Evolutionary conservation across 257 asterid genomes (phyloP), one percentile per base, ranked within the genome.

Genomic region (Petrea volubilis): DNA sequence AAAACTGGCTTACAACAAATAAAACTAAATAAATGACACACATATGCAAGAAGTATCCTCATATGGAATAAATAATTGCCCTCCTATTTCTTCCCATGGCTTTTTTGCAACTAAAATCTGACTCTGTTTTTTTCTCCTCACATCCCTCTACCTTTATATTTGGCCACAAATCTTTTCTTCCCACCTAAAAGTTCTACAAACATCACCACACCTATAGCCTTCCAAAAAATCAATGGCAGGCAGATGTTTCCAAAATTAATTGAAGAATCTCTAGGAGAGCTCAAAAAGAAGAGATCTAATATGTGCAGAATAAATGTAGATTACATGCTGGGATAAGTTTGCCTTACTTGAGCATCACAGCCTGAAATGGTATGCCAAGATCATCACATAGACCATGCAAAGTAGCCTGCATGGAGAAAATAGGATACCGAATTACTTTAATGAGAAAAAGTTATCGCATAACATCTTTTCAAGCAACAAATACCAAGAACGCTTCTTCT

Each of bases 281-380:
- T 60, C 38, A 36, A 15, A 36, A 60, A 38, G 49, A 24, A 59
- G 41, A 58, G 51, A 67, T 41, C 27, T 31, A n/a, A 25, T 41
- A 8, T 52, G 15, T 31, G 47, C 24, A 11, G 72, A 47, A 64
- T 49, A 40, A 47, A 10, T 38, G 9, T 25, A 68, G 11, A 49
- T 41, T 44, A 64, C 59, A 56, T 50, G 55, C 24, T 33, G 27
- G 29, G 21, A 31, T 56, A 20, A 34, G 18, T 77, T 69, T 70
- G 34, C 58, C 88, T 84, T 87, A 89, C 96, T 82, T 81, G 72
- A 89, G 93, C 96, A 89, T 86, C 64, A 85, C 71, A 68, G 74
- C 76, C 83, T 86, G 87, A 78, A 89, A 89, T 64, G 88, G 87
- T 80, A 89, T 84, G 25, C 81, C 83, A 70, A 89, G 93, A 73